Evolutionary conservation across 202 grass and related monocot species (phyloP).

Genomic region (Schoenoplectus triqueter): DNA sequence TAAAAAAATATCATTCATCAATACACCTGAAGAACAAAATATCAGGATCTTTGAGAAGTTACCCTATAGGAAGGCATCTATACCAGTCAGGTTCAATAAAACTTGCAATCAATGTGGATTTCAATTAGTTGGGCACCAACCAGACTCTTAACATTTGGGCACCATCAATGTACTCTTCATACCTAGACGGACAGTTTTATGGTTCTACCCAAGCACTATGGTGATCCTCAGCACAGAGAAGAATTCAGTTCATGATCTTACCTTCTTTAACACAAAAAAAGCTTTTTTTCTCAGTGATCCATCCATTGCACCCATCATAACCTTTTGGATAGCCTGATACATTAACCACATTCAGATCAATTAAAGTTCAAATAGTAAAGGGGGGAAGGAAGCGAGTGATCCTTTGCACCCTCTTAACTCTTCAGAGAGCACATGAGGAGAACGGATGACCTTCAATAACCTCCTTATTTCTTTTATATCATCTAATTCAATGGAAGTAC

Average conservation of each 20-base stretch:
- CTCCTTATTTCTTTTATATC: not conserved
- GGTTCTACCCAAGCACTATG: not conserved
- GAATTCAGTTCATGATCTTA: constrained; percentile 30
- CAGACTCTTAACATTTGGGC: not conserved
- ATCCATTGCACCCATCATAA: constrained; percentile 77
- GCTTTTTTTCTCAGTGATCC: constrained; percentile 68
- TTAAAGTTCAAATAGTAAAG: constrained; percentile 25
- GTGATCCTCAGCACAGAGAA: not conserved
- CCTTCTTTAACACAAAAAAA: constrained; percentile 74
- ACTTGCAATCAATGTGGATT: not conserved
- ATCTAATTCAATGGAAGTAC: not conserved
- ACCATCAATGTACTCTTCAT: constrained; percentile 6
- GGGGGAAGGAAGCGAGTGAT: not conserved
- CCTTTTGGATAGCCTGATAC: constrained; percentile 68
- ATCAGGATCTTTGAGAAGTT: constrained; percentile 16
- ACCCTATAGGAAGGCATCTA: not conserved
- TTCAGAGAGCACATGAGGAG: not conserved
- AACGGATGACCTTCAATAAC: not conserved
- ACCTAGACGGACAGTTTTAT: not conserved
- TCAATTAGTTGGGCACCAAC: not conserved
- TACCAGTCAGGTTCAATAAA: constrained; percentile 13
- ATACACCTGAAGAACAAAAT: constrained; percentile 27
- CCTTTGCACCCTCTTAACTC: not conserved
- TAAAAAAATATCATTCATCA: constrained; percentile 26
- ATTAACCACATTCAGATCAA: constrained; percentile 10